Evolutionary conservation across 1,284 basidiomycete species (phyloP).

Genomic region (Taiwanofungus camphoratus): DNA sequence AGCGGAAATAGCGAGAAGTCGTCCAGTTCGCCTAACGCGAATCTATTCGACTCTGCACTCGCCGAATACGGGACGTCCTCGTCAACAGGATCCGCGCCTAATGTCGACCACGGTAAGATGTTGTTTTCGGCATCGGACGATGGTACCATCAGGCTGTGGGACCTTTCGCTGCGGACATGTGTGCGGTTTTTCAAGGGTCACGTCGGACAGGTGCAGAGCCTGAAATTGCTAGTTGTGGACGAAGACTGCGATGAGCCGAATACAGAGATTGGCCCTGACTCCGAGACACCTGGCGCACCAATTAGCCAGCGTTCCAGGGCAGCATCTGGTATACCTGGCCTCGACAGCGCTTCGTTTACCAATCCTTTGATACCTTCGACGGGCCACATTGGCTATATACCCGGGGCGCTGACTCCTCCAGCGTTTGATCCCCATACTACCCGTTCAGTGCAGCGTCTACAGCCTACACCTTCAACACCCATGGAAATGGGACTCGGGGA

Average conservation of each 20-base stretch:
- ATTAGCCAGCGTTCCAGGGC: background rate
- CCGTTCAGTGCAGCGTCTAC: background rate
- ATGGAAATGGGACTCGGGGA: conserved; percentile 7
- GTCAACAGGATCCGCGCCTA: conserved; percentile 26
- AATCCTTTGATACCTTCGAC: conserved; percentile 3
- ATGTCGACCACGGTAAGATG: conserved; percentile 83
- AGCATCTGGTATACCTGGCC: background rate
- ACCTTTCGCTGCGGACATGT: conserved; percentile 77
- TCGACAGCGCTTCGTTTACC: background rate
- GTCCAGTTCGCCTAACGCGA: conserved; percentile 30
- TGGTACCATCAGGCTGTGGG: conserved; percentile 92
- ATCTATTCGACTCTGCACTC: conserved; percentile 29
- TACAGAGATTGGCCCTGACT: background rate
- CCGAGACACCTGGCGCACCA: background rate
- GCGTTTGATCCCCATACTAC: conserved; percentile 10
- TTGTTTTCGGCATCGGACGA: conserved; percentile 97
- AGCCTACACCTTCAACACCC: conserved; percentile 9
- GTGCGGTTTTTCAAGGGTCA: conserved; percentile 87
- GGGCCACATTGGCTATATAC: conserved; percentile 1
- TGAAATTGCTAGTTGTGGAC: conserved; percentile 59
- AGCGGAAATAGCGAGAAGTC: conserved; percentile 36
- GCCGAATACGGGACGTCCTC: conserved; percentile 2
- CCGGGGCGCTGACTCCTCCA: too few species aligned
- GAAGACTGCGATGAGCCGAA: conserved; percentile 13
- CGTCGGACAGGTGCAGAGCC: conserved; percentile 91